Base-by-base conservation (phyloP, 495 filamentous ascomycete genomes). In the Niebla homalea region DNA sequence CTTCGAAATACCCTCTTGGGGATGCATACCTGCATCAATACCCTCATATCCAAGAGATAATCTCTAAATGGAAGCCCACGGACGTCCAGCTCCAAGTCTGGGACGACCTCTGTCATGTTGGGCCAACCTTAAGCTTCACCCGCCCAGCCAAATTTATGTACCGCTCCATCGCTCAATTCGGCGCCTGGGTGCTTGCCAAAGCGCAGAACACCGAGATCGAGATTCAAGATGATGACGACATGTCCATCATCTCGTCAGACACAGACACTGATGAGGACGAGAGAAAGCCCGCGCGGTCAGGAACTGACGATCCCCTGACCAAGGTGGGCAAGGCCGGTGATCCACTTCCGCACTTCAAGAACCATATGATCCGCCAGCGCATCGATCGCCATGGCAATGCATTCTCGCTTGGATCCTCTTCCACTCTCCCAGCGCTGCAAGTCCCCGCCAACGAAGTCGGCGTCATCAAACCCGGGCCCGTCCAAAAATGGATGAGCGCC, bases 61-160 rank as follows among this genome's bases (percentile, higher is more conserved):
- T 93, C 16, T 63, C 72, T 21, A 78, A 76, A 36, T 92, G 83
- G 59, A 74, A 76, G 32, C 84, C 87, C 2, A 97, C 90, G 0
- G 80, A 94, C 60, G 90, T 97, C 8, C 88, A 94, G 62, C 70
- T 97, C n/a, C 90, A 97, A 63, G 83, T 97, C 6, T 96, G 90
- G 87, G 90, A 96, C 26, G 80, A 94, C 59, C 68, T 94, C 16
- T 97, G 90, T 47, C 90, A 97, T 61, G 90, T 94, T 12, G 85
- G 83, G 2, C 85, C 88, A 5, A 93, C 88, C 1, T 69, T 97
- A 12, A 90, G 85, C 62, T 97, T 90, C 59, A 95, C 90, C 0
- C 71, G 79, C n/a, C 90, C 90, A 1, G 90, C 90, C 10, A 97
- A 95, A 58, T 85, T 84, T 60, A 94, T 96, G 87, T 95, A 84